A percentile compares a stretch with the other conserved stretches of the same genome.
Evolutionary conservation across 176 grass and related monocot species (phyloP).

Genomic region (Dendrocalamus sinicus): DNA sequence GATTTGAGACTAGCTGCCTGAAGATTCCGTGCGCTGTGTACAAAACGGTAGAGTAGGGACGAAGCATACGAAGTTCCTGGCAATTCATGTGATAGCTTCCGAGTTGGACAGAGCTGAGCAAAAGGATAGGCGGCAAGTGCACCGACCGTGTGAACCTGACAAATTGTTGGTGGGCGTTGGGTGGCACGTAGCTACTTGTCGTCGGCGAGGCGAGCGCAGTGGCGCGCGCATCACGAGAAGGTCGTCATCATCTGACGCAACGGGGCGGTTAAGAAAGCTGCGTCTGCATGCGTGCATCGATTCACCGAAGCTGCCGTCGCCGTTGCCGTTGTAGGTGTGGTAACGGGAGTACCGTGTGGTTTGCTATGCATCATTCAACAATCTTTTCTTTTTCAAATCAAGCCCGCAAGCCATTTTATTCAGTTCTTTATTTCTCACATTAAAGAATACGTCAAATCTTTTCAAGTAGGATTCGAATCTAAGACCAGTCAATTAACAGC

Average conservation of each 20-base stretch:
- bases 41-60: neutral
- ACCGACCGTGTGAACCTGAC: neutral
- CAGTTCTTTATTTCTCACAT: too few relatives aligned
- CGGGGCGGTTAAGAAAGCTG: neutral
- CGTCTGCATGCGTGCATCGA: neutral
- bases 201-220: constrained; percentile 6
- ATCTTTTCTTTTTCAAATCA: neutral
- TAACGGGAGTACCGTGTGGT: neutral
- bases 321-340: neutral
- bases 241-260: neutral
- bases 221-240: neutral
- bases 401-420: too few relatives aligned
- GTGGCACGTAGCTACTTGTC: neutral
- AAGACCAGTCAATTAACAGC: too few relatives aligned
- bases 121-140: neutral
- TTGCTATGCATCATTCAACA: neutral
- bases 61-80: neutral
- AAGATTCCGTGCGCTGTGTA: too few relatives aligned
- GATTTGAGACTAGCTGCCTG: too few relatives aligned
- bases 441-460: too few relatives aligned
- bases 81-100: neutral
- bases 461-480: too few relatives aligned
- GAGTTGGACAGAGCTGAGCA: neutral
- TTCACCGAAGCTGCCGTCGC: neutral
- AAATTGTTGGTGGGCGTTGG: neutral